phyloP scores from a whole-genome alignment of 2,329 filamentous ascomycete species.

The Thelonectria blattea region DNA sequence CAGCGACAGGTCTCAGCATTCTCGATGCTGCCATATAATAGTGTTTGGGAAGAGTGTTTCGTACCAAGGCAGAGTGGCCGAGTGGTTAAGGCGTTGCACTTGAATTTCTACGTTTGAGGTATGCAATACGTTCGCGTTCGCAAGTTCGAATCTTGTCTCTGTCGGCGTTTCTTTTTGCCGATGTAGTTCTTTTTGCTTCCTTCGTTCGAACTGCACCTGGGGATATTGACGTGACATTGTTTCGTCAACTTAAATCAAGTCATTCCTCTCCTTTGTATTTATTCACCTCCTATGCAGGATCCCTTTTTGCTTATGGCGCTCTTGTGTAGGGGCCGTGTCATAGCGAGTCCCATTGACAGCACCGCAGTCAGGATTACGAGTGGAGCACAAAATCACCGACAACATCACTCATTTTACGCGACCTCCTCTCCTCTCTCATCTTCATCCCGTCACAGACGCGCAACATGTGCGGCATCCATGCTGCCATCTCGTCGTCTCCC shows the following conservation, averaged over 20 bases:
- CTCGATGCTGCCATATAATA: neutral
- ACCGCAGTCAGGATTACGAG: neutral
- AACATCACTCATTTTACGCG: slow-evolving; percentile 5
- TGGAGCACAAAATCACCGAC: neutral
- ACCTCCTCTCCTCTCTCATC: slow-evolving; percentile 12
- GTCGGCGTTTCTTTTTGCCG: neutral
- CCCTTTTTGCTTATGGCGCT: neutral
- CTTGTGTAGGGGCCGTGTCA: neutral
- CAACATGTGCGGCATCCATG: slow-evolving; percentile 68
- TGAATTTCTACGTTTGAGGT: neutral
- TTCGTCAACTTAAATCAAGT: too few relatives aligned
- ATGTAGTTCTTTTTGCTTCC: neutral
- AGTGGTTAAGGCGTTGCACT: slow-evolving; percentile 6
- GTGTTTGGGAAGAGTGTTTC: neutral
- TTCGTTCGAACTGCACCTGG: neutral
- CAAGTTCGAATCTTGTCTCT: slow-evolving; percentile 7
- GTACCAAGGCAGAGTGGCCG: neutral
- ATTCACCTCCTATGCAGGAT: neutral
- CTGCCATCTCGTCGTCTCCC: slow-evolving; percentile 49
- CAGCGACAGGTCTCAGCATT: neutral
- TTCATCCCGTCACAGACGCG: slow-evolving; percentile 18
- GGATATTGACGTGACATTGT: too few relatives aligned
- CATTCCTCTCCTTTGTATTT: neutral
- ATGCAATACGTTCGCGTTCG: slow-evolving; percentile 6
- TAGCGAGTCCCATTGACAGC: too few relatives aligned